phyloP scores from a whole-genome alignment of 352 stramenopile species.

The Globisporangium uncinulatum region DNA sequence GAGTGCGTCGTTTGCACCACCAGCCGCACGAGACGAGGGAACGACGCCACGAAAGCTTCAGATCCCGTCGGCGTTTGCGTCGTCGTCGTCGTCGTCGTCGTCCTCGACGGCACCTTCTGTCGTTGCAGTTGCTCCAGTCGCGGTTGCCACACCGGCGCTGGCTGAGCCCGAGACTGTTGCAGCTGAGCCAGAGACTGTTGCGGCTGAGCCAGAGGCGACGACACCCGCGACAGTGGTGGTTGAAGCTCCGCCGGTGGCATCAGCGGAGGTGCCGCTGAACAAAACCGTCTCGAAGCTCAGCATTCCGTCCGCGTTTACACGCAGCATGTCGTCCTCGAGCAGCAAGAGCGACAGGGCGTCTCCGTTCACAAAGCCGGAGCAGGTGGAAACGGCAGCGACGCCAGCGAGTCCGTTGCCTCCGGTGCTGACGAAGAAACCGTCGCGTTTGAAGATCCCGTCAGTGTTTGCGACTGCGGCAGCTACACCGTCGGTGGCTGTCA shows the following conservation, averaged over 20 bases:
- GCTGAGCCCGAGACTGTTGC: background rate
- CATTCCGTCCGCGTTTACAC: slow-evolving; percentile 44
- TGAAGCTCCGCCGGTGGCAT: background rate
- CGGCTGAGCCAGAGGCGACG: background rate
- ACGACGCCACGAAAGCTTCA: slow-evolving; percentile 10
- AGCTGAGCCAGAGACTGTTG: background rate
- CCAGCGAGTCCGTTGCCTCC: slow-evolving; percentile 3
- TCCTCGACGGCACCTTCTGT: background rate
- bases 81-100: background rate
- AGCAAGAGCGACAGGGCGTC: slow-evolving; percentile 17
- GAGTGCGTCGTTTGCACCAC: slow-evolving; percentile 18
- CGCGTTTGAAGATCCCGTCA: slow-evolving; percentile 27
- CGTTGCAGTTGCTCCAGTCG: background rate
- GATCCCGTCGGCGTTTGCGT: slow-evolving; percentile 17
- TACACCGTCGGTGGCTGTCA: background rate
- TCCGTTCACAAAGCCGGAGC: slow-evolving; percentile 1
- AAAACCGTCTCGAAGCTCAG: slow-evolving; percentile 64
- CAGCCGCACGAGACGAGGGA: slow-evolving; percentile 23
- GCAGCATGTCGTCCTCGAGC: slow-evolving; percentile 21
- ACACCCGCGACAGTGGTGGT: too few relatives aligned
- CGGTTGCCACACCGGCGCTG: background rate
- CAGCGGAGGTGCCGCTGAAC: slow-evolving; percentile 14
- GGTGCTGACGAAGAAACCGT: slow-evolving; percentile 18
- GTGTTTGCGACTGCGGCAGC: slow-evolving; percentile 14
- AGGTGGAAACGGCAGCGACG: background rate